These are phyloP conservation scores for Dryadomyces sulphureus DNA, from an alignment of 2,329 filamentous ascomycete species.

Conservation along the genomic window DNA sequence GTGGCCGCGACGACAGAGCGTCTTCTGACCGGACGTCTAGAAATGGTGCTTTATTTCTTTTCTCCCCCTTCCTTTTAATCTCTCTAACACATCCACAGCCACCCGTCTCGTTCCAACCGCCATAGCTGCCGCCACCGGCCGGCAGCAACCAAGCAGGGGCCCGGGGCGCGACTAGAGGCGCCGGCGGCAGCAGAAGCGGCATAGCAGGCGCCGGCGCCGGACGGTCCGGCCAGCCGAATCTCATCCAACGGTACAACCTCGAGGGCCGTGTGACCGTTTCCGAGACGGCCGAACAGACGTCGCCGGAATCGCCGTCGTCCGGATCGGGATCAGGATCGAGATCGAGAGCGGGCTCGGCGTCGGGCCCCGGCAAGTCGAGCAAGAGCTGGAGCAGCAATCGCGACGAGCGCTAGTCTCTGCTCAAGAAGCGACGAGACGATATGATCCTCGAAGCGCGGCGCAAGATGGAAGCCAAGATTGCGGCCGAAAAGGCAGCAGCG, in stretches of 20 bases:
- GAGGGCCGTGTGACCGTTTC: slow-evolving; percentile 33
- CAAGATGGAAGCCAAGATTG: slow-evolving; percentile 73
- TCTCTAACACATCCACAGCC: slow-evolving; percentile 43
- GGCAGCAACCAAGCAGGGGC: too few relatives aligned
- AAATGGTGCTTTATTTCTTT: slow-evolving; percentile 43
- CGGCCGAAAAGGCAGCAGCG: slow-evolving; percentile 34
- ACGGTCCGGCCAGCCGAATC: slow-evolving; percentile 49
- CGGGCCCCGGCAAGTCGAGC: slow-evolving; percentile 9
- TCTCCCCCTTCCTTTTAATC: slow-evolving; percentile 6
- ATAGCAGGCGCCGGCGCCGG: slow-evolving; percentile 23
- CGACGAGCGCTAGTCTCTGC: slow-evolving; percentile 61
- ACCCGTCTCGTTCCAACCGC: slow-evolving; percentile 64
- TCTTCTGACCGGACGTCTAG: slow-evolving; percentile 52
- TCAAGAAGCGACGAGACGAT: slow-evolving; percentile 73
- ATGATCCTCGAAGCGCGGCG: slow-evolving; percentile 80
- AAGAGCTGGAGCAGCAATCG: slow-evolving; percentile 65
- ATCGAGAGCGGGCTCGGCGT: too few relatives aligned
- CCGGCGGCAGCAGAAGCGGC: too few relatives aligned
- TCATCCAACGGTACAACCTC: slow-evolving; percentile 87
- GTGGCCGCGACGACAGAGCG: slow-evolving; percentile 85
- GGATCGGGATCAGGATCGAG: too few relatives aligned
- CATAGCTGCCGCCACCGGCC: slow-evolving; percentile 31
- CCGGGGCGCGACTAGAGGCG: slow-evolving; percentile 12
- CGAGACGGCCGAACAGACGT: slow-evolving; percentile 7
- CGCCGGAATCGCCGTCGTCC: not conserved